Evolutionary conservation across 2,329 filamentous ascomycete species (phyloP).

Genomic region (Pestalotiopsis sp.): DNA sequence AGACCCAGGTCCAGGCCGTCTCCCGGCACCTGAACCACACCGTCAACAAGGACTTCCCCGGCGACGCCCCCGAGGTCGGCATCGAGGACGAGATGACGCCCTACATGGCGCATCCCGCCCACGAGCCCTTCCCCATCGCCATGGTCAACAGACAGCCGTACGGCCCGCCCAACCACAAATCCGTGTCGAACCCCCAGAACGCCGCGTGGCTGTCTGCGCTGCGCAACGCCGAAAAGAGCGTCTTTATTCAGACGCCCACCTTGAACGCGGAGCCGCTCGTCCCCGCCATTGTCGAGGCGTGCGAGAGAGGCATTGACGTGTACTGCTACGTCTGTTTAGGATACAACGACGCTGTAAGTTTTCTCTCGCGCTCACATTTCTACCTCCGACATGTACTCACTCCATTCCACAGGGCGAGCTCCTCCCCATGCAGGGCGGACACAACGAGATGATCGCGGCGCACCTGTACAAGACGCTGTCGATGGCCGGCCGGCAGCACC

Average conservation of each 20-base stretch:
- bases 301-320: constrained; percentile 69
- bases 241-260: constrained; percentile 82
- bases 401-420: constrained; percentile 63
- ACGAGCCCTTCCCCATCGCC: constrained; percentile 69
- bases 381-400: not conserved
- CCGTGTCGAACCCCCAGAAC: constrained; percentile 71
- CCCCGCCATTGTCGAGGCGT: constrained; percentile 64
- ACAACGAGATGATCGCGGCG: constrained; percentile 72
- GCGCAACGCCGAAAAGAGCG: constrained; percentile 60
- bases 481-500: constrained; percentile 44
- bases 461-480: constrained; percentile 60
- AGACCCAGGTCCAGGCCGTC: constrained; percentile 60
- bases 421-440: constrained; percentile 75
- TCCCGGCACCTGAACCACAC: constrained; percentile 70
- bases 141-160: constrained; percentile 72
- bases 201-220: constrained; percentile 74
- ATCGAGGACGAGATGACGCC: constrained; percentile 65
- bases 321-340: constrained; percentile 75
- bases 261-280: constrained; percentile 73
- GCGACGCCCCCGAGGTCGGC: constrained; percentile 56
- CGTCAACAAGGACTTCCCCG: constrained; percentile 50
- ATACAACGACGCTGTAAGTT: constrained; percentile 70
- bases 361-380: not conserved
- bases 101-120: constrained; percentile 58
- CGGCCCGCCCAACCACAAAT: constrained; percentile 63